Evolutionary conservation across 345 rosid genomes (phyloP).

Genomic region (Camelina sativa): DNA sequence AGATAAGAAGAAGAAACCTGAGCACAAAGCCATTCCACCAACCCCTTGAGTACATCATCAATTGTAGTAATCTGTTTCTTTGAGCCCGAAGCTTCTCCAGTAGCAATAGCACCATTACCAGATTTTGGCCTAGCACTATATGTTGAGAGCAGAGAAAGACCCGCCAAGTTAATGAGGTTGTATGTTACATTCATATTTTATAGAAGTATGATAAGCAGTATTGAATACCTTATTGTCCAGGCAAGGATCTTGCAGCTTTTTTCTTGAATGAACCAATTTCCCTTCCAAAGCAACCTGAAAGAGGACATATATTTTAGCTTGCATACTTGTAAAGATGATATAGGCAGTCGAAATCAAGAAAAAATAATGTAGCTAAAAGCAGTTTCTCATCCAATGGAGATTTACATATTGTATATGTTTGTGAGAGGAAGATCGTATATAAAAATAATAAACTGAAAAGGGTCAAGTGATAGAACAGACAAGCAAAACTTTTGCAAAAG

Average conservation of each 20-base stretch:
- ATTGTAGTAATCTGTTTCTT: conserved; percentile 63
- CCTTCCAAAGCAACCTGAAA: conserved; percentile 93
- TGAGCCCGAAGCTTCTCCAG: conserved; percentile 75
- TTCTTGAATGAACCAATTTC: conserved; percentile 95
- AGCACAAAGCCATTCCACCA: conserved; percentile 96
- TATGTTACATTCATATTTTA: conserved; percentile 10
- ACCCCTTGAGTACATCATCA: conserved; percentile 86
- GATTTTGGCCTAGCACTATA: conserved; percentile 77
- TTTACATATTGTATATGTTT: not conserved
- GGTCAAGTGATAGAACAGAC: not conserved
- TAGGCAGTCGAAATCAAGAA: conserved; percentile 14
- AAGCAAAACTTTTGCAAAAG: conserved; percentile 26
- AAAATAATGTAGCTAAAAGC: conserved; percentile 2
- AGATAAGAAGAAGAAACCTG: conserved; percentile 60
- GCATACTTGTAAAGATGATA: conserved; percentile 29
- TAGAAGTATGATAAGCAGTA: not conserved
- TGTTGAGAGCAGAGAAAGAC: conserved; percentile 23
- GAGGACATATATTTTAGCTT: conserved; percentile 37
- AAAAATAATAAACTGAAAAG: not conserved
- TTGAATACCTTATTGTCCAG: conserved; percentile 71
- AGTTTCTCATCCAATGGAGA: not conserved
- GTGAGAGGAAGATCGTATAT: not conserved
- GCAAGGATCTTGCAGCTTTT: conserved; percentile 96
- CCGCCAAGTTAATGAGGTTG: conserved; percentile 22
- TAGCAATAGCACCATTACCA: conserved; percentile 50